Conservation (phyloP, 139 green algal genomes). For the Chlorella sorokiniana region DNA sequence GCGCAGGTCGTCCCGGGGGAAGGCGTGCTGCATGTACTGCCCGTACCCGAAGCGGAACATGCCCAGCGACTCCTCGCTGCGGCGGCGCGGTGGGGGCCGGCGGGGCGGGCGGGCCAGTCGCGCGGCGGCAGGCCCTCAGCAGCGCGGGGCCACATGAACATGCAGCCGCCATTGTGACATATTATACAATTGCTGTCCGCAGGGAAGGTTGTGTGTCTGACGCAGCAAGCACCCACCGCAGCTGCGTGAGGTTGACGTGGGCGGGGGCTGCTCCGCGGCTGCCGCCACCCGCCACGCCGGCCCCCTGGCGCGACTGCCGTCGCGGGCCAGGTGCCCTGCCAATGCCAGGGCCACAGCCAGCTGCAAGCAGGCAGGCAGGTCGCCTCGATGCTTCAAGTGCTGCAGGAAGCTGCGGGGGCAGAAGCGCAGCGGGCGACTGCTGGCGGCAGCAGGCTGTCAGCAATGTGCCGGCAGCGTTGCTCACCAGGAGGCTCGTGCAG, state of each 20-base stretch:
- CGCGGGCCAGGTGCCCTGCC: background rate
- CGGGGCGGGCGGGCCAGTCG: no score
- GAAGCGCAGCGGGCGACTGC: no score
- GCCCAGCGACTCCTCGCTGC: conserved; percentile 60
- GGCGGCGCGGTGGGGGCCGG: background rate
- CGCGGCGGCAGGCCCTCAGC: no score
- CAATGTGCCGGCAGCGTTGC: background rate
- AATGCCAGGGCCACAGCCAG: conserved; percentile 17
- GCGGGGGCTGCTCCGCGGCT: background rate
- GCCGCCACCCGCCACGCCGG: conserved; percentile 7
- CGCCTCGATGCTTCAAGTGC: no score
- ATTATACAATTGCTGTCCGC: background rate
- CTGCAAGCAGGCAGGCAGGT: background rate
- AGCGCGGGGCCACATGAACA: background rate
- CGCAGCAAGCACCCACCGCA: background rate
- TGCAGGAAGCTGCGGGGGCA: background rate
- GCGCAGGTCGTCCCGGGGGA: conserved; percentile 83
- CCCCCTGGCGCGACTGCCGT: background rate
- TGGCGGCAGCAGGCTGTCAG: background rate
- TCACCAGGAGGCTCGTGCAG: background rate
- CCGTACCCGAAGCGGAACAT: conserved; percentile 77
- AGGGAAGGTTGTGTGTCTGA: background rate
- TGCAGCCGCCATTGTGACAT: background rate
- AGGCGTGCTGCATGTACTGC: conserved; percentile 79
- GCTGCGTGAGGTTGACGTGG: conserved; percentile 10